Conservation (phyloP, 345 rosid genomes). For the Syzygium jambos region DNA sequence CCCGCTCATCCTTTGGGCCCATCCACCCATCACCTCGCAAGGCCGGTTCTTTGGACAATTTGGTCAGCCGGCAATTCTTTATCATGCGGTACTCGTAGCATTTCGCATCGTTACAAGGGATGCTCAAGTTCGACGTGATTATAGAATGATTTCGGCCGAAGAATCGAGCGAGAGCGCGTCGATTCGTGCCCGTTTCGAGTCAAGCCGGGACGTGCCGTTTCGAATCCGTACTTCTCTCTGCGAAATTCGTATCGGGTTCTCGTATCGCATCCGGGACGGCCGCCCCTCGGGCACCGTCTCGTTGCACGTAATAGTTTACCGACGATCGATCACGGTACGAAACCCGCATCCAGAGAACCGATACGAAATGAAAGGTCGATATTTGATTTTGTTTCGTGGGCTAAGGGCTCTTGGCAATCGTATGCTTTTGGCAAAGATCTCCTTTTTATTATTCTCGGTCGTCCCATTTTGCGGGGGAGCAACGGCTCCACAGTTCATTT, state of each 20-base stretch:
- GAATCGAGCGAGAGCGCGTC: background rate
- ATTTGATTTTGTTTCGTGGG: background rate
- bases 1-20: background rate
- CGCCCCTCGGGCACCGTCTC: background rate
- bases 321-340: accelerated
- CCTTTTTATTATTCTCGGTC: background rate
- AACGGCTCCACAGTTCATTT: background rate
- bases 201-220: accelerated
- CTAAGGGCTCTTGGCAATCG: background rate
- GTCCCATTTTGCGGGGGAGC: background rate
- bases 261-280: background rate
- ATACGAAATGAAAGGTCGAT: accelerated
- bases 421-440: background rate
- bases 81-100: background rate
- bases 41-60: background rate
- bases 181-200: accelerated
- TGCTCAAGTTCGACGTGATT: background rate
- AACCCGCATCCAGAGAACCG: background rate
- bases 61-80: background rate
- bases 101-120: background rate
- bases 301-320: accelerated
- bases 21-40: background rate
- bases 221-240: background rate
- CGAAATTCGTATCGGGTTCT: too few species aligned
- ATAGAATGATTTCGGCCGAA: background rate